A percentile compares a stretch with the other conserved stretches of the same genome.
Conservation (phyloP, 148 eudicot genomes). For the Dysphania ambrosioides region DNA sequence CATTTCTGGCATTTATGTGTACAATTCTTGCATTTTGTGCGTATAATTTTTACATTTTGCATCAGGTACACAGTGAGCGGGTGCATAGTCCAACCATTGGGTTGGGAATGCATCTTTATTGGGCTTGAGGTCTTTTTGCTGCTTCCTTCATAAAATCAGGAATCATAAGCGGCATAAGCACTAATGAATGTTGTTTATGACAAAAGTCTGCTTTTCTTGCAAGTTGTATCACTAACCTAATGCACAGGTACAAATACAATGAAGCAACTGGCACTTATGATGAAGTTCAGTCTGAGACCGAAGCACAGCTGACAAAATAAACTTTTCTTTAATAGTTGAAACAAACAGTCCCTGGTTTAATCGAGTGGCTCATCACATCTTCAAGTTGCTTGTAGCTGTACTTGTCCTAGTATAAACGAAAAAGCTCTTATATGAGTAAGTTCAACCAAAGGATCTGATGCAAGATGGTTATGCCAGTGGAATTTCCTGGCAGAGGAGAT, state of each 20-base stretch:
- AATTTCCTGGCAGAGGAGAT: not conserved
- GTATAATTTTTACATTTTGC: no score
- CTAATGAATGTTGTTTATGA: no score
- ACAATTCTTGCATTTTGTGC: no score
- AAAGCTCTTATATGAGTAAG: not conserved
- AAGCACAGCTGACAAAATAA: slow-evolving; percentile 33
- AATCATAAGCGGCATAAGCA: no score
- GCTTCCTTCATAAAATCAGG: no score
- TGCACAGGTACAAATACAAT: slow-evolving; percentile 69
- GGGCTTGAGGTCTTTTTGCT: no score
- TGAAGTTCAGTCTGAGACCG: slow-evolving; percentile 42
- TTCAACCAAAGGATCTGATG: not conserved
- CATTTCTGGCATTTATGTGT: no score
- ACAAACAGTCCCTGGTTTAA: not conserved
- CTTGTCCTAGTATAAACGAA: not conserved
- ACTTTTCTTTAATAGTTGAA: not conserved
- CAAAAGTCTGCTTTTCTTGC: not conserved
- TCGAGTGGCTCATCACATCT: not conserved
- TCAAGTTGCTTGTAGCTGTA: not conserved
- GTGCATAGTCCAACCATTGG: no score
- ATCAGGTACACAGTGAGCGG: no score
- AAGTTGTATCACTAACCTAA: not conserved
- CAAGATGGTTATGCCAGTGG: not conserved
- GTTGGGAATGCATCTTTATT: no score
- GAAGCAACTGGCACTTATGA: slow-evolving; percentile 55